Evolutionary conservation across 306 rosid species (phyloP).

Genomic region (Cucurbita maxima): DNA sequence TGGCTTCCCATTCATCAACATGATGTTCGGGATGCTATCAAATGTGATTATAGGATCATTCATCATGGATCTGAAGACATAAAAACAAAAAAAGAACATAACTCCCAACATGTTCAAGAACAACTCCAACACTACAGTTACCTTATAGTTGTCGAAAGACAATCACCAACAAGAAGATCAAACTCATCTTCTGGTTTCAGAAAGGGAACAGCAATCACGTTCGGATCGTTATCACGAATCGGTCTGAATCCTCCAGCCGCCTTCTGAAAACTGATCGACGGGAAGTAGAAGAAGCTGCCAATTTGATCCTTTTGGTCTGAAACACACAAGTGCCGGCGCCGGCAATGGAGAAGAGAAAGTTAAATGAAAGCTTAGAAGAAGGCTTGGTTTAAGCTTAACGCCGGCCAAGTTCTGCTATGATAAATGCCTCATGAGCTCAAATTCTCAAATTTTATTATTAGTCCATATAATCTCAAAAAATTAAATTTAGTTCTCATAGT

Average conservation of each 20-base stretch:
- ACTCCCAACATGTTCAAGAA: neutral
- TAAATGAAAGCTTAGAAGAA: neutral
- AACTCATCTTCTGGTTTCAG: constrained; percentile 61
- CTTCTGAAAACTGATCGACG: constrained; percentile 65
- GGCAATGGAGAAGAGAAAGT: neutral
- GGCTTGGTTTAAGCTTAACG: neutral
- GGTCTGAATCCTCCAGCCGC: constrained; percentile 77
- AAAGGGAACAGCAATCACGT: constrained; percentile 48
- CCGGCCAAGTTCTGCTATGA: neutral
- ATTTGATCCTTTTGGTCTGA: constrained; percentile 62
- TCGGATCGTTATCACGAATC: constrained; percentile 44
- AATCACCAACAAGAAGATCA: constrained; percentile 70
- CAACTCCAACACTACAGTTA: neutral
- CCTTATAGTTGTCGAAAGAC: constrained; percentile 57
- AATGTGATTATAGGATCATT: neutral
- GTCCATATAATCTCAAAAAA: too few species aligned
- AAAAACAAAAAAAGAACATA: neutral
- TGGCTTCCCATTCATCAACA: constrained; percentile 61
- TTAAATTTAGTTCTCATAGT: too few species aligned
- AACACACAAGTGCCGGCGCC: constrained; percentile 26
- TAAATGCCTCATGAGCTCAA: neutral
- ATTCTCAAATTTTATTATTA: neutral
- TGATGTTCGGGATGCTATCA: constrained; percentile 24
- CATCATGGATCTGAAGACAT: constrained; percentile 16
- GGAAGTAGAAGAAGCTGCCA: constrained; percentile 74